Conservation (phyloP, 2,329 filamentous ascomycete species). For the Diaporthe sp. region DNA sequence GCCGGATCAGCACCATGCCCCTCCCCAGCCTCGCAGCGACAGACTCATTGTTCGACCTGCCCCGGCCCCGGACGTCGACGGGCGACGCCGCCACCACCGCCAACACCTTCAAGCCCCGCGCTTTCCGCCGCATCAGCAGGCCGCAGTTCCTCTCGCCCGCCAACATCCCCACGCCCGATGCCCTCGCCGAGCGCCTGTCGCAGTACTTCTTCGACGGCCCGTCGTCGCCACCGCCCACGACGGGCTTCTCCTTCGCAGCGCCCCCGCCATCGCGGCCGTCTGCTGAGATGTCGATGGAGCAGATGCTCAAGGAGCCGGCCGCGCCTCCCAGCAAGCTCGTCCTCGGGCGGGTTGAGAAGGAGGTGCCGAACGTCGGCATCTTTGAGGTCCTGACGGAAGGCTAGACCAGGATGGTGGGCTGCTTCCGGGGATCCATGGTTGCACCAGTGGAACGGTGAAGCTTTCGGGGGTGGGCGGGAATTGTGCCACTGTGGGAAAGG, state of each 20-base stretch:
- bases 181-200: conserved; percentile 37
- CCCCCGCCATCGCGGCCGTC: neutral
- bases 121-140: conserved; percentile 40
- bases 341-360: conserved; percentile 33
- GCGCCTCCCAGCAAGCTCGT: conserved; percentile 28
- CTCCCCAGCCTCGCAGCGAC: conserved; percentile 19
- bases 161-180: conserved; percentile 33
- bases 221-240: neutral
- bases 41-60: neutral
- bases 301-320: conserved; percentile 39
- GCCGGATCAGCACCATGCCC: conserved; percentile 38
- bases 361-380: conserved; percentile 36
- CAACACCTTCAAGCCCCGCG: conserved; percentile 34
- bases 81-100: conserved; percentile 28
- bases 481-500: neutral
- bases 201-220: conserved; percentile 38
- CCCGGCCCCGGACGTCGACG: conserved; percentile 34
- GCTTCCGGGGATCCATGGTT: neutral
- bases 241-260: neutral
- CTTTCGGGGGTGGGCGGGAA: neutral
- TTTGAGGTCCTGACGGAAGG: conserved; percentile 40
- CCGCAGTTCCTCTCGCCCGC: conserved; percentile 38
- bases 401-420: neutral
- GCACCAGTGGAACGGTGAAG: conserved; percentile 18
- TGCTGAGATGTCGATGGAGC: conserved; percentile 34